phyloP scores from a whole-genome alignment of 176 grass and related monocot species.

The Rhynchospora breviuscula region DNA sequence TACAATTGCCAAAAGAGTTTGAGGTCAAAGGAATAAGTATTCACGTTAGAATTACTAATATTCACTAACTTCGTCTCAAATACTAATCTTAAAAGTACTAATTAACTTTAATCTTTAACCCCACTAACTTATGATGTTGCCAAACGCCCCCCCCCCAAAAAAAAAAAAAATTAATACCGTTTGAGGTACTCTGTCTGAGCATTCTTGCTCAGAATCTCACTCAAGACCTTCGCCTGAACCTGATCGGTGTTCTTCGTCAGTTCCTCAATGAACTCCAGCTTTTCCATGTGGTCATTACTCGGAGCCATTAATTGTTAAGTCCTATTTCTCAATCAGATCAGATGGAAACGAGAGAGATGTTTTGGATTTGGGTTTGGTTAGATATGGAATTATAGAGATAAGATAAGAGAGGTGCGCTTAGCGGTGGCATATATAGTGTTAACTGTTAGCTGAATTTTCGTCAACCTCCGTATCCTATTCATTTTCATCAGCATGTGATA shows the following conservation, averaged over 20 bases:
- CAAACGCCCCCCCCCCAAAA: too few relatives aligned
- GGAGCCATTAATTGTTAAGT: constrained; percentile 32
- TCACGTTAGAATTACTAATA: too few relatives aligned
- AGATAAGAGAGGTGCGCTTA: constrained; percentile 1
- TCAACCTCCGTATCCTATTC: too few relatives aligned
- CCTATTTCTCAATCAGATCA: neutral
- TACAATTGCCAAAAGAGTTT: too few relatives aligned
- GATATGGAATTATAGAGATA: neutral
- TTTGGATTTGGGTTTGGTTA: neutral
- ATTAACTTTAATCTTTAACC: too few relatives aligned
- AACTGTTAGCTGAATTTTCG: too few relatives aligned
- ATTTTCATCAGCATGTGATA: too few relatives aligned
- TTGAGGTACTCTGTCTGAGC: constrained; percentile 74
- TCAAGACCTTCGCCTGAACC: constrained; percentile 57
- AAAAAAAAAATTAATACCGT: constrained; percentile 41
- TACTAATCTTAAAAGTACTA: too few relatives aligned
- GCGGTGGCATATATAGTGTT: constrained; percentile 19
- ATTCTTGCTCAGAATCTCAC: constrained; percentile 67
- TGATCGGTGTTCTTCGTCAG: constrained; percentile 52
- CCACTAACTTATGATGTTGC: too few relatives aligned
- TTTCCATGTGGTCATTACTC: constrained; percentile 57
- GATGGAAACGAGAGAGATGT: neutral
- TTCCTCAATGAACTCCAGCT: constrained; percentile 85
- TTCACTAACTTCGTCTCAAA: too few relatives aligned
- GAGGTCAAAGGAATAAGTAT: too few relatives aligned